These are phyloP conservation scores for Yamadazyma atmosphaerica DNA, from an alignment of 1,139 yeast genomes.

Conservation along the genomic window DNA sequence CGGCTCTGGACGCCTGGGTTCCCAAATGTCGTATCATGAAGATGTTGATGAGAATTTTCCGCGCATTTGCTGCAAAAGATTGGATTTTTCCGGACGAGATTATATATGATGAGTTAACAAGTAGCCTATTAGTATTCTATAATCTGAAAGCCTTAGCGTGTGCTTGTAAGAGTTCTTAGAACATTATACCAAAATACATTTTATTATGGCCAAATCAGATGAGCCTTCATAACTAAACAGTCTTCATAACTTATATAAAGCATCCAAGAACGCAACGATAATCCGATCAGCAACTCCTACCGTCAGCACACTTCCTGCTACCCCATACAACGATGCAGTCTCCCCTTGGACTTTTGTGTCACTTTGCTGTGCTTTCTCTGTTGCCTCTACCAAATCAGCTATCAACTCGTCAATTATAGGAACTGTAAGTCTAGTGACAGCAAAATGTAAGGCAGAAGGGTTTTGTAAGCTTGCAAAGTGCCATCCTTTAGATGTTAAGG, in stretches of 20 bases:
- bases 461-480: slow-evolving; percentile 82
- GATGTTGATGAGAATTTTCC: too few species aligned
- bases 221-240: neutral
- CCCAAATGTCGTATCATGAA: too few species aligned
- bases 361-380: slow-evolving; percentile 38
- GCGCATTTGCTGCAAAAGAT: too few species aligned
- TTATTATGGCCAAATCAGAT: too few species aligned
- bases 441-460: slow-evolving; percentile 91
- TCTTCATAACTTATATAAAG: slow-evolving; percentile 57
- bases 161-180: too few species aligned
- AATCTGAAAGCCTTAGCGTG: too few species aligned
- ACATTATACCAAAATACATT: too few species aligned
- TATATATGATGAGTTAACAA: too few species aligned
- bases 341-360: slow-evolving; percentile 40
- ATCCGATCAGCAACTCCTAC: slow-evolving; percentile 81
- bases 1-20: too few species aligned
- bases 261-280: slow-evolving; percentile 78
- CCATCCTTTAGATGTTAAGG: slow-evolving; percentile 74
- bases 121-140: too few species aligned
- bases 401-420: slow-evolving; percentile 64
- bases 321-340: slow-evolving; percentile 91
- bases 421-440: slow-evolving; percentile 73
- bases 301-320: slow-evolving; percentile 86
- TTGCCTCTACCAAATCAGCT: slow-evolving; percentile 50
- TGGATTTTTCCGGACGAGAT: too few species aligned